Conservation (phyloP, 305 asterid species). For the Stenogyne calaminthoides region DNA sequence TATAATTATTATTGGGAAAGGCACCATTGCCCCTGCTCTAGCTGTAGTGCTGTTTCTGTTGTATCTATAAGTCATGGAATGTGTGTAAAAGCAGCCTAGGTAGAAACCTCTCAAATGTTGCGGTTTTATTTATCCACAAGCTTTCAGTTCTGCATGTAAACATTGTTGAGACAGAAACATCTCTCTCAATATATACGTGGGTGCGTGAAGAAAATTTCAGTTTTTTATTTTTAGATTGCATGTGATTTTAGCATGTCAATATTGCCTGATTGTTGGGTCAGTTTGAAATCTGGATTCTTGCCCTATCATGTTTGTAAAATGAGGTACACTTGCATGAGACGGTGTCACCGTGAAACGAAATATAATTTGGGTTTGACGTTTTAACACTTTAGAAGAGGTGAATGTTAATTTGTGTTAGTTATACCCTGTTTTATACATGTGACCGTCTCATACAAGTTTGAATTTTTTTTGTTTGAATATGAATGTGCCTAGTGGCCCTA, state of each 20-base stretch:
- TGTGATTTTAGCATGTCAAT: neutral
- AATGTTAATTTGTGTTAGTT: no score
- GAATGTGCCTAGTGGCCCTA: no score
- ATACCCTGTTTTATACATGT: no score
- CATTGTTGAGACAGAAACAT: neutral
- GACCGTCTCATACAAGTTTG: no score
- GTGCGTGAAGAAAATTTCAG: neutral
- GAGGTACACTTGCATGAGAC: no score
- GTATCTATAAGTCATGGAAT: slow-evolving; percentile 28
- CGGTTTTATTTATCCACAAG: slow-evolving; percentile 13
- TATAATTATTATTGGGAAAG: slow-evolving; percentile 26
- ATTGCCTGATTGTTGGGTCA: neutral
- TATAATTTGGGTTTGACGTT: no score
- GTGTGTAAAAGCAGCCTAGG: slow-evolving; percentile 39
- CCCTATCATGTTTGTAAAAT: neutral
- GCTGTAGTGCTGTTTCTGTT: slow-evolving; percentile 34
- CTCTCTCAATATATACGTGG: neutral
- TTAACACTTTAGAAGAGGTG: no score
- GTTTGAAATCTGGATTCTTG: neutral
- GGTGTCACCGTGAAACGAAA: no score
- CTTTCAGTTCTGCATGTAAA: neutral
- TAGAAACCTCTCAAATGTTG: slow-evolving; percentile 25
- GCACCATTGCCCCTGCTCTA: slow-evolving; percentile 23
- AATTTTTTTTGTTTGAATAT: no score
- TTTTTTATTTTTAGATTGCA: neutral